Conservation (phyloP, 208 protist species). For the Leishmania turanica region DNA sequence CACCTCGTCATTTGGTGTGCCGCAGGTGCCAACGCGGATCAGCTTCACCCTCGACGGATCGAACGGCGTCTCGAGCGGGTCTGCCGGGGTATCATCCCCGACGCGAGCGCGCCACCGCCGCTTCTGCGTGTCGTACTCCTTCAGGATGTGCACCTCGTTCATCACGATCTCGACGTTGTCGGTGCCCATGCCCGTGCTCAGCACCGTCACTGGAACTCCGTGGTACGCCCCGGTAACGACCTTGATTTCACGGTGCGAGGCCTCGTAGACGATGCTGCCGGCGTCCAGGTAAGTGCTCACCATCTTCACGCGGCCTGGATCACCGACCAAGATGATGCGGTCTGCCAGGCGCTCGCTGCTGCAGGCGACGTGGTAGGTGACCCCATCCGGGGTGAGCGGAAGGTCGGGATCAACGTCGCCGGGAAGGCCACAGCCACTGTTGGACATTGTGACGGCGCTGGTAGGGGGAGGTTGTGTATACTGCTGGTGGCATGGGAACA, state of each 20-base stretch:
- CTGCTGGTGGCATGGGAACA: not conserved
- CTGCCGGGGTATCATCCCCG: slow-evolving; percentile 30
- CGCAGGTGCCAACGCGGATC: slow-evolving; percentile 81
- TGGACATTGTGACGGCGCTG: slow-evolving; percentile 25
- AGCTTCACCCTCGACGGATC: slow-evolving; percentile 57
- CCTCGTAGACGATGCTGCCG: slow-evolving; percentile 56
- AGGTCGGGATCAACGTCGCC: slow-evolving; percentile 62
- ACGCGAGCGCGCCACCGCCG: slow-evolving; percentile 43
- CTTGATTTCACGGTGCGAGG: slow-evolving; percentile 67
- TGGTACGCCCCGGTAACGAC: slow-evolving; percentile 72
- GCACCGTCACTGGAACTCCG: slow-evolving; percentile 62
- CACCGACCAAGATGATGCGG: slow-evolving; percentile 75
- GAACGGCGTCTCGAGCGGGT: slow-evolving; percentile 29
- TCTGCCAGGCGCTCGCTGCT: slow-evolving; percentile 56
- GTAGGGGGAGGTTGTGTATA: not conserved
- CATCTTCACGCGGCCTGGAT: slow-evolving; percentile 64
- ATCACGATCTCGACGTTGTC: slow-evolving; percentile 82
- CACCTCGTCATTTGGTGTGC: slow-evolving; percentile 53
- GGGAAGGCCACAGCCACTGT: slow-evolving; percentile 32
- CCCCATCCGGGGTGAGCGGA: slow-evolving; percentile 60
- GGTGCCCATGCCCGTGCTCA: slow-evolving; percentile 86
- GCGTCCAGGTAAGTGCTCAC: slow-evolving; percentile 61
- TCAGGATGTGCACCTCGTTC: slow-evolving; percentile 76
- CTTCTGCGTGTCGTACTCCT: slow-evolving; percentile 70
- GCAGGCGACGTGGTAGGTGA: slow-evolving; percentile 67